A percentile compares a stretch with the other conserved stretches of the same genome.
Evolutionary conservation across 1,139 yeast genomes (phyloP).

Genomic region (Kodamaea ohmeri): DNA sequence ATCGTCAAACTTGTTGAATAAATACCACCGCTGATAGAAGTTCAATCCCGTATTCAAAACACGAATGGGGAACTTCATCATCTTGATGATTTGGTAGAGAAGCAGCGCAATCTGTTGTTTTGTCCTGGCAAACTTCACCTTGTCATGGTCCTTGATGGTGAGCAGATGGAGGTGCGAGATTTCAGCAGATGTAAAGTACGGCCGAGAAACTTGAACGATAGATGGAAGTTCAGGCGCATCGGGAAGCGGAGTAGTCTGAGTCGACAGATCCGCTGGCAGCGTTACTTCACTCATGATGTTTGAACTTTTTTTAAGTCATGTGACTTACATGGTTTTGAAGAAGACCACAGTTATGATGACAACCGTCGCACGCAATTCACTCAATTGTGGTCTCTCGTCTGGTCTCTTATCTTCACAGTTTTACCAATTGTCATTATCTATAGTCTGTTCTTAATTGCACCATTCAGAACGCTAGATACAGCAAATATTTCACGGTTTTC

Average conservation of each 20-base stretch:
- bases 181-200: conserved; percentile 59
- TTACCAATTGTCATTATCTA: too few species aligned
- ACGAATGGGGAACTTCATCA: conserved; percentile 62
- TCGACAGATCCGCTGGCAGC: conserved; percentile 1
- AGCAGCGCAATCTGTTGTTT: conserved; percentile 55
- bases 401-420: too few species aligned
- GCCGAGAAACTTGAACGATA: conserved; percentile 54
- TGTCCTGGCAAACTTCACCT: conserved; percentile 47
- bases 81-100: conserved; percentile 50
- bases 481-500: too few species aligned
- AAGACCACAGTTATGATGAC: too few species aligned
- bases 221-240: conserved; percentile 13
- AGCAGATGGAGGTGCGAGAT: conserved; percentile 50
- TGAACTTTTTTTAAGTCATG: conserved; percentile 1
- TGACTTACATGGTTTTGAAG: too few species aligned
- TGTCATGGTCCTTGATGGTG: conserved; percentile 50
- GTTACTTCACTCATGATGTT: not conserved
- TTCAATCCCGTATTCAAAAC: conserved; percentile 68
- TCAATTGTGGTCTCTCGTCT: too few species aligned
- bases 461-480: too few species aligned
- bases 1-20: conserved; percentile 56
- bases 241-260: conserved; percentile 2
- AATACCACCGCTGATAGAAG: conserved; percentile 67
- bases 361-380: too few species aligned
- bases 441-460: too few species aligned